Base-by-base conservation (phyloP, 2,329 filamentous ascomycete species). In the Claviceps sorghi region DNA sequence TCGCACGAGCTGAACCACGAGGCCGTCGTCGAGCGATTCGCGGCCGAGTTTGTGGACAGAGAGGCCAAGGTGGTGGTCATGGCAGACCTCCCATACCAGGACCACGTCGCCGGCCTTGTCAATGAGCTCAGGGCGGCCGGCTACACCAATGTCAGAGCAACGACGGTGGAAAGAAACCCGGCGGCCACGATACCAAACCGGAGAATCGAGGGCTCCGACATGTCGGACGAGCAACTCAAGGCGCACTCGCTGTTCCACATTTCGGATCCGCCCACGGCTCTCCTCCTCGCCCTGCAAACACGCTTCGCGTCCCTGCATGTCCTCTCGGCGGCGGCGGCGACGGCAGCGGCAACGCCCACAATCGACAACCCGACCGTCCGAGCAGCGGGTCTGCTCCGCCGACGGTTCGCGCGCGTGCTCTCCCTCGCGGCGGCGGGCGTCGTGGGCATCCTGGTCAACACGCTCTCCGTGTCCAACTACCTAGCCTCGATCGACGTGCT, bases 371-470 rank as follows among this genome's bases (percentile, higher is more conserved):
- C 66, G 3, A 70, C 66, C 8, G 64, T 63, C 48, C 72, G 72
- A 8, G 76, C 80, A 1, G 67, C 72, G 3, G 71, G 71, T 4
- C 67, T 80, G 10, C 79, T 98, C 17, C 83, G 88, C 29, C 84
- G 93, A 2, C 86, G 93, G 40, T 98, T 97, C 67, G 93, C 85
- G 1, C 82, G 93, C 53, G 76, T 96, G 11, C 84, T 91, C 1
- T 82, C 81, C 0, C 80, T 97, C 30, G 81, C 84, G 19, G 88
- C 88, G 0, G 85, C 83, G 0, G 82, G 88, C 21, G 82, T 96
- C 49, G 88, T 96, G 59, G 93, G 93, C 8, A 95, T 98, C 55
- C 74, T 98, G 1, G 89, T 98, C 67, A 97, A 97, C 68, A 98
- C 93, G 0, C 80, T 98, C 4, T 91, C 86, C 22, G 88, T 97